Evolutionary conservation across 176 grass and related monocot genomes (phyloP), one percentile per base, ranked within the genome.

Genomic region (Aegilops tauschii): DNA sequence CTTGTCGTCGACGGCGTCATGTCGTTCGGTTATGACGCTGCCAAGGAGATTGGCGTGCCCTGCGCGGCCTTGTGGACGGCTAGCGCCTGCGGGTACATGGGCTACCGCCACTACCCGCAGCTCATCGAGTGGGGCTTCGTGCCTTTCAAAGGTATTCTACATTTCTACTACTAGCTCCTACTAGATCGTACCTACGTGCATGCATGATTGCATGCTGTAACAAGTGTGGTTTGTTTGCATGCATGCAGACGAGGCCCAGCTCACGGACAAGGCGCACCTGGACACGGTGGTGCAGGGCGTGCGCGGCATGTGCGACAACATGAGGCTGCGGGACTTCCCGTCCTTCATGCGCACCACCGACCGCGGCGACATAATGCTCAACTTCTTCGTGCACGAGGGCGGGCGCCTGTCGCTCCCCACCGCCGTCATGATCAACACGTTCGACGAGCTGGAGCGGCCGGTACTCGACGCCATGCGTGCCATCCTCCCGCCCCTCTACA

Each of bases 311-410:
- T 88, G 86, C 62, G 16, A 42, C 16, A 52, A 58, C n/a, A 70
- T 93, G 11, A 50, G 69, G 37, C 82, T 96, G 21, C 90, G 89
- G 8, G 94, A 96, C 28, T 82, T 96, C 34, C 94, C 91, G 1
- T 92, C n/a, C 76, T 96, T 93, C 62, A 68, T 96, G 12, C 85
- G 94, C 61, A 93, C 87, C 61, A 90, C 82, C 3, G 78, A 96
- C 89, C 73, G 44, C 5, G 65, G 31, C 9, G 85, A 96, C 66
- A 25, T 80, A 82, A 42, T 93, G 89, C 45, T 93, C 27, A 90
- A 93, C 86, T 92, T 90, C 36, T 20, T 76, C 14, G 31, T 67
- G 2, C 68, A 61, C 25, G 89, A 93, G 85, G 12, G 85, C 5
- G 84, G 86, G 56, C 79, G 83, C 49, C 47, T 90, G 6, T 52